Base-by-base conservation (phyloP, 1,284 basidiomycete genomes). In the Heterobasidion occidentale region DNA sequence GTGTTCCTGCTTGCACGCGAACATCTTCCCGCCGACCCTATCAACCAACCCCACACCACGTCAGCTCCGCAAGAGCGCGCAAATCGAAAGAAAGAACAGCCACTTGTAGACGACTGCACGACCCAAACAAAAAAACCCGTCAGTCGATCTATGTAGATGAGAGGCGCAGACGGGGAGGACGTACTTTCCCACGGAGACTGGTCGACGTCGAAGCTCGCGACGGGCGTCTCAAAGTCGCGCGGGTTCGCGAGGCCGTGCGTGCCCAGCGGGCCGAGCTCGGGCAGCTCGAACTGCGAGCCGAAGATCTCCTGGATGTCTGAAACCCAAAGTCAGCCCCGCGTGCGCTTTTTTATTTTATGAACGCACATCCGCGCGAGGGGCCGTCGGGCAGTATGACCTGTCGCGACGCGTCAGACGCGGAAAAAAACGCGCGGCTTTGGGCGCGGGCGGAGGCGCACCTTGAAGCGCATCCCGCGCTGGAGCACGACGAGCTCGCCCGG, bases 231-330 rank as follows among this genome's bases (percentile, higher is more conserved):
- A 60, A 88, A 88, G 65, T 88, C 86, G 46, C 84, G 71, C 36
- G 77, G 62, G 61, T 84, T 81, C 2, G 83, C 83, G 15, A 86
- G 72, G n/a, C 81, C 82, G 62, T 82, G 74, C 3, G 79, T 77
- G 27, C 86, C 85, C 9, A 88, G 70, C 3, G 84, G 84, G 5
- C 85, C 85, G 9, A 87, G 76, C 57, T 87, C 83, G 2, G 85
- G 84, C 9, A 88, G 75, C 55, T 77, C 72, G 64, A 81, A 88
- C 63, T 84, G 84, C 3, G 78, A 76, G 42, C 84, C 83, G 60
- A 74, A 88, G 15, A 84, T 74, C 63, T 85, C 83, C 66, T 81
- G 78, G 54, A 64, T 56, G n/a, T 64, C 56, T 59, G 58, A 19
- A 7, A 5, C 44, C 6, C 2, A 36, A 5, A 51, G 17, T 17